phyloP scores from a whole-genome alignment of 2,329 filamentous ascomycete species.

The Ophiostoma australiae region DNA sequence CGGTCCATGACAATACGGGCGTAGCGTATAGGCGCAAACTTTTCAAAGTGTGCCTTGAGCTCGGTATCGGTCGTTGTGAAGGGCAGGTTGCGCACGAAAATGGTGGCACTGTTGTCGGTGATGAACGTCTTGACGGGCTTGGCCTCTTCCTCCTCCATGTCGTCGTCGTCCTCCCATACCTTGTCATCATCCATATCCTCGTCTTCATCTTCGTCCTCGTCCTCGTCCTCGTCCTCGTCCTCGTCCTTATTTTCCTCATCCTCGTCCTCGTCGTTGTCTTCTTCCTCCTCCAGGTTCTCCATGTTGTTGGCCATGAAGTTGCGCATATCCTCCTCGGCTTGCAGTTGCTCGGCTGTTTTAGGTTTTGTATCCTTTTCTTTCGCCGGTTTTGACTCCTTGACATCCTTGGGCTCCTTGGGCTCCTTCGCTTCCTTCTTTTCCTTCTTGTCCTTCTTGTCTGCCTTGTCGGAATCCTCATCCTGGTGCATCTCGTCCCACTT shows the following conservation, averaged over 20 bases:
- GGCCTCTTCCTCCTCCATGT: slow-evolving; percentile 31
- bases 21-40: slow-evolving; percentile 85
- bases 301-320: slow-evolving; percentile 57
- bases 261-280: slow-evolving; percentile 43
- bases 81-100: slow-evolving; percentile 92
- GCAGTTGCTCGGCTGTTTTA: slow-evolving; percentile 33
- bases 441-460: slow-evolving; percentile 37
- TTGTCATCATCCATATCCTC: slow-evolving; percentile 43
- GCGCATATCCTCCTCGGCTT: slow-evolving; percentile 41
- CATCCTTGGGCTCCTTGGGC: slow-evolving; percentile 31
- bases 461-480: slow-evolving; percentile 31
- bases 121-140: slow-evolving; percentile 36
- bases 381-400: slow-evolving; percentile 26
- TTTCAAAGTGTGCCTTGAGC: slow-evolving; percentile 77
- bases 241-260: slow-evolving; percentile 46
- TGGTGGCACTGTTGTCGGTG: slow-evolving; percentile 65
- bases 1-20: slow-evolving; percentile 86
- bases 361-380: slow-evolving; percentile 25
- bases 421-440: slow-evolving; percentile 30
- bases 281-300: slow-evolving; percentile 50
- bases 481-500: slow-evolving; percentile 68
- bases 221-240: slow-evolving; percentile 42
- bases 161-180: slow-evolving; percentile 36
- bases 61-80: slow-evolving; percentile 80
- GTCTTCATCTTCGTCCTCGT: slow-evolving; percentile 42